Base-by-base conservation (phyloP, 805 yeast genomes). In the Scheffersomyces ergatensis region DNA sequence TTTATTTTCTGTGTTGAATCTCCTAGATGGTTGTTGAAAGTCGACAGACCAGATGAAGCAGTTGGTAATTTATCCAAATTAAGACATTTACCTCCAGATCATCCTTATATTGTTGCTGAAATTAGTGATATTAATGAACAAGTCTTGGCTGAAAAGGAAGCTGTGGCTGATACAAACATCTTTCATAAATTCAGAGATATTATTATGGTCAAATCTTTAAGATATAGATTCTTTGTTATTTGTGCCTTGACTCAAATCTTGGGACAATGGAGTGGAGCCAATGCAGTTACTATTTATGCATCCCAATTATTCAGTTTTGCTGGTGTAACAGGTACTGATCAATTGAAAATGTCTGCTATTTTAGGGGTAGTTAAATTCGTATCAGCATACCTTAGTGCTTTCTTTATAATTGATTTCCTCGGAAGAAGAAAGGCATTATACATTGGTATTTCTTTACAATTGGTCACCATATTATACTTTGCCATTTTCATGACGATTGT, bases 191-290 rank as follows among this genome's bases (percentile, higher is more conserved):
- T 47, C 13, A 65, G 55, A 45, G 74, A 68, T 38, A 49, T 72
- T 14, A 15, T 51, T 9, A 23, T 42, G 7, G 61, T 58, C 23
- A 60, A 51, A 37, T 67, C 76, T 4, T 60, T 72, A 40, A 54
- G 73, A 39, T 71, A 72, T 55, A 61, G 81, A 55, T 61, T 60
- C 46, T 60, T 77, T 37, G 45, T 60, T 6, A 45, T 77, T 25
- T 69, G 73, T 25, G 43, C 67, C 16, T 42, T 54, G 39, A 63
- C 70, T 26, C 82, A 76, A 54, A 26, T 76, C 8, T 57, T 77
- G 31, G 72, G 73, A 23, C 82, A 77, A 56, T 78, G 81, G 81
- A 66, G 76, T 20, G 80, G 81, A 37, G 75, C 81, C 5, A 70
- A 67, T 47, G 72, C 79, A 5, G 60, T 78, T 29, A 76, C 82